Evolutionary conservation across 2,329 filamentous ascomycete species (phyloP).

Genomic region (Venturia pyrina): DNA sequence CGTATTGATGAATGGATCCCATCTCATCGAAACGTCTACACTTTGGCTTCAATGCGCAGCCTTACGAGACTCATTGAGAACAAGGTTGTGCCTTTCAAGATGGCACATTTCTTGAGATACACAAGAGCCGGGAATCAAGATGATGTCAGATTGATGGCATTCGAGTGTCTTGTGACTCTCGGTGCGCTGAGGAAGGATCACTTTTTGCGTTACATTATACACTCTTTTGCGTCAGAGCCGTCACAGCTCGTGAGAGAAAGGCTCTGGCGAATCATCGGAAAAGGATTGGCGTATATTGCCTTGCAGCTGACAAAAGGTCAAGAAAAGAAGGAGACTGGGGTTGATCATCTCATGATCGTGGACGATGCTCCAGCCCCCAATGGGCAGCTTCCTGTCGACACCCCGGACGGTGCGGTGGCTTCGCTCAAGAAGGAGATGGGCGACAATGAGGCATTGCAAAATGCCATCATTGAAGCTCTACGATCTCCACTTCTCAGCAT

Average conservation of each 20-base stretch:
- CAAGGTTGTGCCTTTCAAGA: slow-evolving; percentile 41
- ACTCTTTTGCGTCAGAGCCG: slow-evolving; percentile 45
- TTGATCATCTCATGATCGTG: slow-evolving; percentile 46
- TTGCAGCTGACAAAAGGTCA: slow-evolving; percentile 39
- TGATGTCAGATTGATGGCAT: slow-evolving; percentile 49
- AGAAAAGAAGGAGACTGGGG: slow-evolving; percentile 20
- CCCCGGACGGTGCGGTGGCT: slow-evolving; percentile 46
- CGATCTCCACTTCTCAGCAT: slow-evolving; percentile 40
- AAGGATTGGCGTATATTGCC: slow-evolving; percentile 47
- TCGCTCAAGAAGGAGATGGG: slow-evolving; percentile 46
- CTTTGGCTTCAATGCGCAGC: slow-evolving; percentile 51
- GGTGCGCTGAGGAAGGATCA: slow-evolving; percentile 42
- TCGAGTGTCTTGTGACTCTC: slow-evolving; percentile 46
- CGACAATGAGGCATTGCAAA: slow-evolving; percentile 38
- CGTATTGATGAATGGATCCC: slow-evolving; percentile 58
- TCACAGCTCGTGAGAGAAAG: slow-evolving; percentile 48
- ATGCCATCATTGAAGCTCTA: slow-evolving; percentile 47
- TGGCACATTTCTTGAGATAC: slow-evolving; percentile 51
- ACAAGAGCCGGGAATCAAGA: slow-evolving; percentile 50
- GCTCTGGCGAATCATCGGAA: slow-evolving; percentile 43
- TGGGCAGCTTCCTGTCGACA: slow-evolving; percentile 41
- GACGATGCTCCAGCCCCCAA: slow-evolving; percentile 41
- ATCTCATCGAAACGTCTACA: slow-evolving; percentile 55
- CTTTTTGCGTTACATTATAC: slow-evolving; percentile 47
- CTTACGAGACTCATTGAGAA: slow-evolving; percentile 45